Evolutionary conservation across 2,329 filamentous ascomycete genomes (phyloP).

Genomic region (Cladosporium sp.): DNA sequence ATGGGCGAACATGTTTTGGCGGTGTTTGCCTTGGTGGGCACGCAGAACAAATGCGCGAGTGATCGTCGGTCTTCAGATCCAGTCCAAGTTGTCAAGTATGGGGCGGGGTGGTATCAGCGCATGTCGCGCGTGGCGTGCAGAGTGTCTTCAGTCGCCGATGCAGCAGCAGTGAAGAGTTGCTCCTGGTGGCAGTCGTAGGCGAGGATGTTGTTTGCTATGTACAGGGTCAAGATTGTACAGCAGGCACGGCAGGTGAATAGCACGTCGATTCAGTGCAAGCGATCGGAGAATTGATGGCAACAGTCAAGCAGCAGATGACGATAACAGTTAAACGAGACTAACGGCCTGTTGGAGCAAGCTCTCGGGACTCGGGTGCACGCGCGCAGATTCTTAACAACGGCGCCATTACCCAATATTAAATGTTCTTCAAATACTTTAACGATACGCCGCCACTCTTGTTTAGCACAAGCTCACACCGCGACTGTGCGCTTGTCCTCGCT

Average conservation of each 20-base stretch:
- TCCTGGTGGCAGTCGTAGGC: background rate
- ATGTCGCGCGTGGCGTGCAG: background rate
- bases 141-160: background rate
- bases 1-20: slow-evolving; percentile 47
- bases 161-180: background rate
- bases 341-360: too few species aligned
- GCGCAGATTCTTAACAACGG: background rate
- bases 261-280: background rate
- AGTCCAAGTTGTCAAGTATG: background rate
- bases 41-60: background rate
- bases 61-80: slow-evolving; percentile 8
- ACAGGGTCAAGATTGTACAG: background rate
- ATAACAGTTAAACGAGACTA: too few species aligned
- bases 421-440: too few species aligned
- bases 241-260: background rate
- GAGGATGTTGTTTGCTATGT: background rate
- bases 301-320: background rate
- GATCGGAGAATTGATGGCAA: too few species aligned
- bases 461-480: background rate
- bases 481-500: background rate
- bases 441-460: background rate
- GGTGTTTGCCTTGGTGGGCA: background rate
- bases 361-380: background rate
- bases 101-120: slow-evolving; percentile 9
- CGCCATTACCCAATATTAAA: too few species aligned